These are phyloP conservation scores for Golubevia sp. DNA, from an alignment of 1,284 basidiomycete genomes.

Conservation along the genomic window DNA sequence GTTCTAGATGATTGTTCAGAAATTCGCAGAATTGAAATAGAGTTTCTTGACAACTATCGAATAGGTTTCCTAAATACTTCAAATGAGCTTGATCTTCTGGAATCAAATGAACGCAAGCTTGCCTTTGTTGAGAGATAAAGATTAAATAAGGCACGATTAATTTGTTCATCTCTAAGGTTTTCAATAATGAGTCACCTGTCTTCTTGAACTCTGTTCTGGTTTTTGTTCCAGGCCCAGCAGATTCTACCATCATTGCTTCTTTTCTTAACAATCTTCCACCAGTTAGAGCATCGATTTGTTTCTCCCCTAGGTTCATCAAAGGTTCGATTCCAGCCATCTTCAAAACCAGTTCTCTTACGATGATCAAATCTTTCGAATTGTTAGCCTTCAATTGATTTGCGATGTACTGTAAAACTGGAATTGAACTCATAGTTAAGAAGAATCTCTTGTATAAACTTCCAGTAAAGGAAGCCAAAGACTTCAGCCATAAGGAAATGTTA, in stretches of 20 bases:
- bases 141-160: conserved; percentile 49
- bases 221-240: conserved; percentile 33
- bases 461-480: conserved; percentile 82
- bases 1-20: conserved; percentile 38
- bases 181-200: conserved; percentile 36
- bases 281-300: conserved; percentile 84
- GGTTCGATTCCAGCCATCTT: conserved; percentile 91
- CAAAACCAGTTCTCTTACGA: conserved; percentile 87
- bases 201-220: conserved; percentile 33
- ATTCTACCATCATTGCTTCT: conserved; percentile 69
- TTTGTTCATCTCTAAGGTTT: conserved; percentile 26
- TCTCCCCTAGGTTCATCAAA: conserved; percentile 72
- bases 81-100: conserved; percentile 48
- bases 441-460: conserved; percentile 89
- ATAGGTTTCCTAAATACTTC: conserved; percentile 55
- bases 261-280: conserved; percentile 84
- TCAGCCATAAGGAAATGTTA: conserved; percentile 88
- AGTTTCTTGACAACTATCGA: conserved; percentile 49
- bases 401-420: conserved; percentile 84
- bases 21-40: conserved; percentile 59
- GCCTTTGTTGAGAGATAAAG: conserved; percentile 52
- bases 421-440: conserved; percentile 72
- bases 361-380: conserved; percentile 84
- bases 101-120: conserved; percentile 50
- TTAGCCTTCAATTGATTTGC: conserved; percentile 75